phyloP scores from a whole-genome alignment of 495 filamentous ascomycete genomes.

The Hamigera avellanea region DNA sequence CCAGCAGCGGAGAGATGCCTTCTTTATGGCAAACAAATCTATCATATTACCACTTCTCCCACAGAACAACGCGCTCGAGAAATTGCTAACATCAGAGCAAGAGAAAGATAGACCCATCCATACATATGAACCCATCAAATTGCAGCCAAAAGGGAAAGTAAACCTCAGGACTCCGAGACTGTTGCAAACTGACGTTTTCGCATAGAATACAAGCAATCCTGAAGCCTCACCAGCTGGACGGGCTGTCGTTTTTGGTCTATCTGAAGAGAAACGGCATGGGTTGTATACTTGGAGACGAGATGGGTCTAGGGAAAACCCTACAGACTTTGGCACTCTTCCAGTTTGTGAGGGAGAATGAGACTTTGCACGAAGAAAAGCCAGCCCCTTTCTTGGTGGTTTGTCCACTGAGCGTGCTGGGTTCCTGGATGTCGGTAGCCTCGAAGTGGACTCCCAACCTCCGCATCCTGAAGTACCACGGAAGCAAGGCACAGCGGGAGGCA shows the following conservation, averaged over 20 bases:
- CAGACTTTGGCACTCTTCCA: constrained; percentile 49
- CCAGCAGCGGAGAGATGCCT: not conserved
- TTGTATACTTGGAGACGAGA: constrained; percentile 48
- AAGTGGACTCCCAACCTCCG: constrained; percentile 48
- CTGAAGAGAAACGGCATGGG: constrained; percentile 47
- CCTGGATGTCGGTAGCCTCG: constrained; percentile 44
- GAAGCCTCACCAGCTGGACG: constrained; percentile 54
- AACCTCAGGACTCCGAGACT: too few relatives aligned
- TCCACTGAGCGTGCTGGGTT: constrained; percentile 45
- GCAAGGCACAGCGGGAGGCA: constrained; percentile 26
- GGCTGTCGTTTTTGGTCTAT: constrained; percentile 49
- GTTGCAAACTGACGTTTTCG: not conserved
- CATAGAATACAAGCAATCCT: constrained; percentile 30
- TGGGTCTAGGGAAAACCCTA: constrained; percentile 54
- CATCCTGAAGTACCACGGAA: constrained; percentile 46
- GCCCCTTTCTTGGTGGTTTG: constrained; percentile 50
- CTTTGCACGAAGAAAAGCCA: constrained; percentile 12
- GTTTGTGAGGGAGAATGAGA: constrained; percentile 28
- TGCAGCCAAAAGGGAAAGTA: constrained; percentile 37
- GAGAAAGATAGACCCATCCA: not conserved
- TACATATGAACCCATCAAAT: constrained; percentile 33
- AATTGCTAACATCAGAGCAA: not conserved
- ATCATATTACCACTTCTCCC: not conserved
- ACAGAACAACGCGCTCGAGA: not conserved
- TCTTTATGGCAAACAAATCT: not conserved